Evolutionary conservation across 768 basidiomycete species (phyloP).

Genomic region (Boletus barrowsii): DNA sequence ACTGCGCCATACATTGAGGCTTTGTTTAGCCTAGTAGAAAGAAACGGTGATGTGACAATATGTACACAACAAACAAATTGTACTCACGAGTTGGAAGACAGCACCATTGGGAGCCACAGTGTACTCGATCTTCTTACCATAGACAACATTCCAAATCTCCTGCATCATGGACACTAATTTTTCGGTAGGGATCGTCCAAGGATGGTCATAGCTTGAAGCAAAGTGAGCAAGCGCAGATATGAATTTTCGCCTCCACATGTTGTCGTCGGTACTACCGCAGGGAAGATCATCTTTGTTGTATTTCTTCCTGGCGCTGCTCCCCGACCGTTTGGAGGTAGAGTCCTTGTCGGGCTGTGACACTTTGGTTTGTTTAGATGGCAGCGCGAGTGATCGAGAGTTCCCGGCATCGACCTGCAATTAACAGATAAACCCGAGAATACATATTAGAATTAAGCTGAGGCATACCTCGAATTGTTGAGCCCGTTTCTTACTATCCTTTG

Average conservation of each 20-base stretch:
- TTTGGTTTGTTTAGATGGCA: neutral
- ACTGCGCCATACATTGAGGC: neutral
- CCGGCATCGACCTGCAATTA: no score
- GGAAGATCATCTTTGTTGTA: neutral
- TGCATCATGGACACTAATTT: neutral
- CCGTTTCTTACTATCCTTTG: no score
- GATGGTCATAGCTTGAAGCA: neutral
- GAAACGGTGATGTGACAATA: no score
- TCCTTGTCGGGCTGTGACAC: no score
- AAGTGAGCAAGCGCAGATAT: neutral
- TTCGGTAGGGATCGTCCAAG: neutral
- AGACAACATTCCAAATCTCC: neutral
- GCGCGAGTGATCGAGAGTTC: no score
- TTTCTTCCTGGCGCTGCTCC: neutral
- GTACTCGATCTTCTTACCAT: neutral
- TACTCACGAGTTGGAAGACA: neutral
- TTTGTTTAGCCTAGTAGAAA: neutral
- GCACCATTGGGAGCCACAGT: neutral
- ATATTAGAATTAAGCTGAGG: no score
- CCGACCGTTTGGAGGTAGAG: neutral
- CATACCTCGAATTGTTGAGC: no score
- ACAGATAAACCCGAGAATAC: no score
- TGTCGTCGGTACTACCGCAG: neutral
- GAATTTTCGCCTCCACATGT: neutral
- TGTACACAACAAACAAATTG: no score